phyloP scores from a whole-genome alignment of 2,329 filamentous ascomycete species.

The Emergomyces pasteurianus region DNA sequence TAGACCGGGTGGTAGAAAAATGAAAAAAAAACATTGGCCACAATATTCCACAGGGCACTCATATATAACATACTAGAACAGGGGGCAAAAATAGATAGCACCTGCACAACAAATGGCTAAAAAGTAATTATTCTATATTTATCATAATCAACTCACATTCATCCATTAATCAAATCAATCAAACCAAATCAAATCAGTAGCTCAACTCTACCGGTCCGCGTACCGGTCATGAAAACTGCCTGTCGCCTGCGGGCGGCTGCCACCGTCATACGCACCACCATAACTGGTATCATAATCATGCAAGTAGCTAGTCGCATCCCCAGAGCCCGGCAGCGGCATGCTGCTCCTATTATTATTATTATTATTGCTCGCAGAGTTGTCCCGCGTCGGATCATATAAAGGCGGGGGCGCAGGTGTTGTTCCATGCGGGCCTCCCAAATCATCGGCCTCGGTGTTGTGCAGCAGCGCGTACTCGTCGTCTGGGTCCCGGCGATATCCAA shows the following conservation, averaged over 20 bases:
- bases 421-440: conserved; percentile 25
- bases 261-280: conserved; percentile 24
- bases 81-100: neutral
- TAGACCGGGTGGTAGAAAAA: neutral
- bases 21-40: neutral
- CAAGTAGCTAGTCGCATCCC: conserved; percentile 11
- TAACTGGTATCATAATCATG: conserved; percentile 34
- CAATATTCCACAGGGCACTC: neutral
- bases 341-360: neutral
- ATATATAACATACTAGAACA: neutral
- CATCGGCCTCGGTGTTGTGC: conserved; percentile 35
- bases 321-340: conserved; percentile 15
- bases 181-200: neutral
- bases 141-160: neutral
- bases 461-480: conserved; percentile 42
- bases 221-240: conserved; percentile 3
- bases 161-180: neutral
- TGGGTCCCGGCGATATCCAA: conserved; percentile 29
- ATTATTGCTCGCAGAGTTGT: neutral
- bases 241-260: neutral
- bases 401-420: conserved; percentile 25
- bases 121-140: neutral
- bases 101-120: neutral
- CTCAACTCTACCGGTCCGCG: neutral
- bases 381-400: conserved; percentile 27